Evolutionary conservation across 495 filamentous ascomycete genomes (phyloP), one percentile per base, ranked within the genome.

Genomic region (Hypomontagnella monticulosa): DNA sequence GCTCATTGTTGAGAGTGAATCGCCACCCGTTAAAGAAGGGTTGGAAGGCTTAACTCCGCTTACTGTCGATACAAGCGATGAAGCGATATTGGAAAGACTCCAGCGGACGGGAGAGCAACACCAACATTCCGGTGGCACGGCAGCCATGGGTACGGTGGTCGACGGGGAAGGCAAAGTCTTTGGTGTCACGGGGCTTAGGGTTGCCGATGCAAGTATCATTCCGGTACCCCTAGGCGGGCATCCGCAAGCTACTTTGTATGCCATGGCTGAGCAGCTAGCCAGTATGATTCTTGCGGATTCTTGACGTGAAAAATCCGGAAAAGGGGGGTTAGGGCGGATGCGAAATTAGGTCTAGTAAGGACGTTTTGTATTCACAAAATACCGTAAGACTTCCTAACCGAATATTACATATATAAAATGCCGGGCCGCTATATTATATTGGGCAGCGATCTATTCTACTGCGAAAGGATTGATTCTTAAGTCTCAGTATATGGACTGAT

Each of bases 131-230:
- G 81, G 80, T 33, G 83, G 84, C 0, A 85, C 84, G 1, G 77
- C 75, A 15, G 83, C 81, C 57, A 88, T 88, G 86, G 84, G 86
- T 0, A 76, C 66, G 32, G 18, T 43, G 1, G 78, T 88, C 37
- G 84, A 87, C 62, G 69, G 42, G 6, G 61, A 73, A 11, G 81
- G 84, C 27, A 77, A 74, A 33, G 83, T 88, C 1, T 63, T 79
- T 20, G 86, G 84, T 4, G 66, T 86, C 11, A 70, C 81, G 20
- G 72, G 75, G 0, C 63, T 88, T 58, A 78, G 86, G n/a, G 76
- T 88, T 34, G 83, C 79, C 9, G 86, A 89, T 77, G 82, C 83
- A 66, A 85, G 83, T 57, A 78, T 85, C 46, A 73, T 87, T 30
- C 86, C 84, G 9, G 41, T 63, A 10, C 59, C 61, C 0, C 18